Conservation (phyloP, 768 basidiomycete species). For the Sarcodon sp. region DNA sequence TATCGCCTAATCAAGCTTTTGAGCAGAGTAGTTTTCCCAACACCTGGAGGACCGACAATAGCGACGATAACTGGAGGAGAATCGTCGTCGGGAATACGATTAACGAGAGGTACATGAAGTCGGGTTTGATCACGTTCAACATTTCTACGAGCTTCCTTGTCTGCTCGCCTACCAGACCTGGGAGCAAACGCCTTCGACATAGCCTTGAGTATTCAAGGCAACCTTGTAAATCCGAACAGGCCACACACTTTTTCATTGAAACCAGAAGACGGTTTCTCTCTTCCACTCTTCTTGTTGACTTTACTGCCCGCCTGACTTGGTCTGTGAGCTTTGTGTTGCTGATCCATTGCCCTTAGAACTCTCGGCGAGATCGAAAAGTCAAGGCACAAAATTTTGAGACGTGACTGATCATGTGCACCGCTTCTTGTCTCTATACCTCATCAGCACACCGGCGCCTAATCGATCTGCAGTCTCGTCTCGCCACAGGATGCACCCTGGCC, state of each 20-base stretch:
- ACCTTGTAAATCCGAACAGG: not conserved
- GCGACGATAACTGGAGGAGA: constrained; percentile 94
- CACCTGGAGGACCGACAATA: constrained; percentile 92
- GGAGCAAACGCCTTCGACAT: constrained; percentile 75
- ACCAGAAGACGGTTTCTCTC: constrained; percentile 51
- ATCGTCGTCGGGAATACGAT: constrained; percentile 82
- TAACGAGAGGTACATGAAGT: constrained; percentile 90
- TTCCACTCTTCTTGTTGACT: constrained; percentile 54
- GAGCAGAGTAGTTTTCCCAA: constrained; percentile 91
- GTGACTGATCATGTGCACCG: no score
- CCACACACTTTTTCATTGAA: constrained; percentile 80
- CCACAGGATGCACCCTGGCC: no score
- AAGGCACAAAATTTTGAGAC: no score
- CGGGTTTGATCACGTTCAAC: constrained; percentile 91
- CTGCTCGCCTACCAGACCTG: constrained; percentile 80
- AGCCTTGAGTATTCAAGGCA: constrained; percentile 1
- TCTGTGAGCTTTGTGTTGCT: constrained; percentile 77
- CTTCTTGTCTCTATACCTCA: no score
- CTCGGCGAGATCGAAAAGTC: not conserved
- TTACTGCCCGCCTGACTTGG: constrained; percentile 60
- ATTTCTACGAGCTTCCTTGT: constrained; percentile 79
- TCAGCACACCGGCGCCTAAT: no score
- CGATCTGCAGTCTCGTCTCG: no score
- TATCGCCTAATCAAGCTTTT: constrained; percentile 85
- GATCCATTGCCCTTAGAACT: constrained; percentile 38